Base-by-base conservation (phyloP, 106 monocot genomes). In the Phalaenopsis equestris region DNA sequence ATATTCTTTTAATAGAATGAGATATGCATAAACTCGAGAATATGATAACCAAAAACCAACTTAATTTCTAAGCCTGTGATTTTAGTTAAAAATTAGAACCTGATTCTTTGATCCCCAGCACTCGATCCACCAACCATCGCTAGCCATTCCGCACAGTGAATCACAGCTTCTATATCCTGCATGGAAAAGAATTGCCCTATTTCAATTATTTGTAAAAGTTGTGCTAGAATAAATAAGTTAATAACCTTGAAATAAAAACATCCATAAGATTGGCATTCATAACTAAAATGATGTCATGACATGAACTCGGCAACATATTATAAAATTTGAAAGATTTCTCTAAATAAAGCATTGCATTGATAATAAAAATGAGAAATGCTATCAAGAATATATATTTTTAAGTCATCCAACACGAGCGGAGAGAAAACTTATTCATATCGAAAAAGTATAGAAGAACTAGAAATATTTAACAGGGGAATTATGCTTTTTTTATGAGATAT, bases 61-160 rank as follows among this genome's bases (percentile, higher is more conserved):
- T 45, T 52, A 3, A 49, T 76, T 47, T 48, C 18, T 49, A 49
- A 48, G 48, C 76, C 24, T 49, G 76, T 76, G 24, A 76, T 16
- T 42, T 75, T 67, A 82, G 36, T 47, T 37, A 55, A 61, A 67
- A 38, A 39, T 47, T 16, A n/a, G 55, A 89, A 90, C 97, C 97
- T 92, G 58, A 89, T 79, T 82, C 94, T 80, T 78, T 85, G 86
- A 76, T 94, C 92, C 14, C 97, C 94, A 11, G 92, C 86, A 76
- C 97, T 94, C 80, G 92, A 97, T 89, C 97, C 97, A 19, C 97
- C 97, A 81, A 97, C 90, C 90, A 97, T 89, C 14, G 92, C 94
- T 73, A 97, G 83, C 97, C 97, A 97, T 85, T 97, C 97, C 84
- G 97, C 90, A 86, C 94, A 97, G 82, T 97, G 97, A 82, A 97